Base-by-base conservation (phyloP, 2,329 filamentous ascomycete genomes). In the Ambrosiella beaveri region DNA sequence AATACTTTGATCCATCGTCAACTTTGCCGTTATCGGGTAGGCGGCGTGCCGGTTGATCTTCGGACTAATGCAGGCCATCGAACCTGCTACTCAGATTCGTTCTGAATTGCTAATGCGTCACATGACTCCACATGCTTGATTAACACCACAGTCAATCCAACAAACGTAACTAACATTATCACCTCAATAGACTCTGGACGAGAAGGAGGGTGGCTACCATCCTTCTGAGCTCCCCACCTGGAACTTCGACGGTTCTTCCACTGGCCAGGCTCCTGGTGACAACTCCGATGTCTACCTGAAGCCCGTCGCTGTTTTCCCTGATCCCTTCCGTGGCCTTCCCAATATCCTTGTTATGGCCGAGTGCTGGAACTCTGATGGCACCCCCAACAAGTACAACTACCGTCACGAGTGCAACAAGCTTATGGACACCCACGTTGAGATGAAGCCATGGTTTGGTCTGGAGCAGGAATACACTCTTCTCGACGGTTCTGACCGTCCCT, bases 301-400 rank as follows among this genome's bases (percentile, higher is more conserved):
- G 69, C 90, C 90, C 61, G 81, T 86, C 63, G 88, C 89, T 65
- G 82, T 90, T 74, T 96, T 81, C 81, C 86, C 88, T 65, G 89
- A 95, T 64, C 91, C 91, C 61, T 91, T 96, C 84, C 86, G 90
- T 65, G 80, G 82, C 62, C 82, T 82, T 61, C 86, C 89, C 74
- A 96, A 96, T 79, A 85, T 96, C 71, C 82, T 96, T 66, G 91
- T 97, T 66, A 85, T 97, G 68, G 81, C 84, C 69, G 91, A 96
- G 78, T 95, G 88, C 73, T 96, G 88, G 86, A 89, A 91, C 70
- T 77, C 86, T 64, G 90, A 96, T 73, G 90, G 89, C 69, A 88
- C 83, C 63, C 93, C 93, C 73, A 98, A 97, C 84, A 90, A 95
- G 74, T 97, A 81, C 85, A 98, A 98, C 85, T 87, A 85, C 84